phyloP scores from a whole-genome alignment of 225 moss, liverwort and hornwort genomes.

The Neckera pumila region DNA sequence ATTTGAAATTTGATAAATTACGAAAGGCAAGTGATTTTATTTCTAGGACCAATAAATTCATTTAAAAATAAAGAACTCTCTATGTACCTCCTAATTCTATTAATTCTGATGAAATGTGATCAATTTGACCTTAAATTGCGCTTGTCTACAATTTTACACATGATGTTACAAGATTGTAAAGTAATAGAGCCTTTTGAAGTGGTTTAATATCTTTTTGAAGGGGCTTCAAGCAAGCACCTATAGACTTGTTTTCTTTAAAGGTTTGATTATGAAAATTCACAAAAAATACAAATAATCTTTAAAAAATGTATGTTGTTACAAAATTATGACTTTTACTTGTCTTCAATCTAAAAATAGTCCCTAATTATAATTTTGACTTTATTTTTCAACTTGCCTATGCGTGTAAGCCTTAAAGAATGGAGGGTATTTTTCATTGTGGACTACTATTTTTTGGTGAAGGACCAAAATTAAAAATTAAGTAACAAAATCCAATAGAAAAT shows the following conservation, averaged over 20 bases:
- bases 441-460: not conserved
- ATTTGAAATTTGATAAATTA: not conserved
- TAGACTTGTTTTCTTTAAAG: not conserved
- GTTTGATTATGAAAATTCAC: not conserved
- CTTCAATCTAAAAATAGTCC: not conserved
- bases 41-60: not conserved
- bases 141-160: not conserved
- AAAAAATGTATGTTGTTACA: not conserved
- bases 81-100: not conserved
- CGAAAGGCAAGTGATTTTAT: not conserved
- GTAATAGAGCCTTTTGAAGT: not conserved
- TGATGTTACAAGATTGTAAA: not conserved
- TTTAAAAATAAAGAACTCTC: not conserved
- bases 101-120: not conserved
- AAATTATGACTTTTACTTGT: not conserved
- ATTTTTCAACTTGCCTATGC: not conserved
- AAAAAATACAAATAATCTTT: not conserved
- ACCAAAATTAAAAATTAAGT: not conserved
- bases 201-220: not conserved
- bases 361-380: not conserved
- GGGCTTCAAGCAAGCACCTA: not conserved
- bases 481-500: too few species aligned
- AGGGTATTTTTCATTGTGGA: not conserved
- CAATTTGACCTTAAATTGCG: not conserved
- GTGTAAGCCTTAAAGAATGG: rapidly evolving